These are phyloP conservation scores for Hymenoscyphus salicellus DNA, from an alignment of 2,329 filamentous ascomycete genomes.

Conservation along the genomic window DNA sequence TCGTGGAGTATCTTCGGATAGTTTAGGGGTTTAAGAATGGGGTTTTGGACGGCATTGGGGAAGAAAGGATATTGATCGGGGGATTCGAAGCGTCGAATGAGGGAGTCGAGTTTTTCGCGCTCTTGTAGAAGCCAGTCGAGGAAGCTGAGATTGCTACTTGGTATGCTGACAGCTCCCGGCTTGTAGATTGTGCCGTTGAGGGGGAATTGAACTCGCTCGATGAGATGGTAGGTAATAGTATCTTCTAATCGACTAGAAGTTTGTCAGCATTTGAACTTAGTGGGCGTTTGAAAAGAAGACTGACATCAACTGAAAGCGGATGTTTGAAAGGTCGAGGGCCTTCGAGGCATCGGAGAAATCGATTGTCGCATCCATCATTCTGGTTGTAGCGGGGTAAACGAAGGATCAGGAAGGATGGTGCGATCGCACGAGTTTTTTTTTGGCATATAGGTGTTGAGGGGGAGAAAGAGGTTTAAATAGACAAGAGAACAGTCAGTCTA, in stretches of 20 bases:
- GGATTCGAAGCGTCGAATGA: slow-evolving; percentile 90
- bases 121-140: slow-evolving; percentile 92
- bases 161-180: slow-evolving; percentile 76
- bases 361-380: slow-evolving; percentile 83
- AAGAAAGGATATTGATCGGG: slow-evolving; percentile 99
- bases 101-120: slow-evolving; percentile 86
- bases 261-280: background rate
- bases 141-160: slow-evolving; percentile 70
- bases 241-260: slow-evolving; percentile 80
- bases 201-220: slow-evolving; percentile 96
- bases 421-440: background rate
- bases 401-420: background rate
- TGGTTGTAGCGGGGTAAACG: slow-evolving; percentile 9
- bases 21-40: slow-evolving; percentile 81
- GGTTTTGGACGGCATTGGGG: slow-evolving; percentile 70
- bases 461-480: background rate
- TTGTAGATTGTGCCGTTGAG: slow-evolving; percentile 85
- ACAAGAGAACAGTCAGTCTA: background rate
- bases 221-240: slow-evolving; percentile 94
- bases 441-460: background rate
- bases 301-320: slow-evolving; percentile 91
- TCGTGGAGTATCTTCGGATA: slow-evolving; percentile 86
- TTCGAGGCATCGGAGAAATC: slow-evolving; percentile 81
- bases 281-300: slow-evolving; percentile 29
- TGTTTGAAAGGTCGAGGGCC: slow-evolving; percentile 85